These are phyloP conservation scores for Cladorrhinum samala DNA, from an alignment of 495 filamentous ascomycete genomes.

Conservation along the genomic window DNA sequence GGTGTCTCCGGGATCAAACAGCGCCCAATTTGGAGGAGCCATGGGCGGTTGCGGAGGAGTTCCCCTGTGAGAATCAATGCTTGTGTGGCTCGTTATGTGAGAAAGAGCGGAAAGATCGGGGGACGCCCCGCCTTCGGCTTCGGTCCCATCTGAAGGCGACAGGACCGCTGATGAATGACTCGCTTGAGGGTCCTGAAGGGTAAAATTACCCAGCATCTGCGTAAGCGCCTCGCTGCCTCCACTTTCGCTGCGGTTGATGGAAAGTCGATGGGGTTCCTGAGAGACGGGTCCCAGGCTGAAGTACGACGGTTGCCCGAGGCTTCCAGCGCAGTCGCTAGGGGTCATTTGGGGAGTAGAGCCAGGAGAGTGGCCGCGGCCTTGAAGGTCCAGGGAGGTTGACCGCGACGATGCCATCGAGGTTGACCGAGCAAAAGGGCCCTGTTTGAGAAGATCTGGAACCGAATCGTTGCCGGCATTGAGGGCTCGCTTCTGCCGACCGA, in stretches of 20 bases:
- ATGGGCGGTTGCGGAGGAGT: slow-evolving; percentile 69
- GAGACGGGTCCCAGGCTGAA: slow-evolving; percentile 67
- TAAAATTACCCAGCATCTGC: slow-evolving; percentile 78
- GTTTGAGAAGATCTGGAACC: slow-evolving; percentile 84
- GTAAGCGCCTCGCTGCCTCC: slow-evolving; percentile 79
- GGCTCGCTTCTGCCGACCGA: slow-evolving; percentile 91
- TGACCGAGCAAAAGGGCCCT: slow-evolving; percentile 80
- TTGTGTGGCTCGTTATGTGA: slow-evolving; percentile 51
- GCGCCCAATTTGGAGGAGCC: slow-evolving; percentile 89
- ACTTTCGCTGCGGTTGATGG: slow-evolving; percentile 87
- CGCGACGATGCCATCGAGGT: slow-evolving; percentile 85
- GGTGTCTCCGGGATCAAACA: slow-evolving; percentile 92
- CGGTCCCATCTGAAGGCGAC: slow-evolving; percentile 46
- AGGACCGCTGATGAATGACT: slow-evolving; percentile 45
- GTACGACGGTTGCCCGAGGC: slow-evolving; percentile 80
- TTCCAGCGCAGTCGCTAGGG: slow-evolving; percentile 58
- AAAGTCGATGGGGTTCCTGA: slow-evolving; percentile 75
- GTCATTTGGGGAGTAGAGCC: slow-evolving; percentile 81
- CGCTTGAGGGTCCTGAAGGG: slow-evolving; percentile 56
- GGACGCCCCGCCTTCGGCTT: slow-evolving; percentile 56
- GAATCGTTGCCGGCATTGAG: slow-evolving; percentile 74
- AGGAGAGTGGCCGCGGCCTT: slow-evolving; percentile 66
- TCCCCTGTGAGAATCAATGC: slow-evolving; percentile 32
- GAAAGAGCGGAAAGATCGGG: slow-evolving; percentile 64
- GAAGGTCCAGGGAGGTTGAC: slow-evolving; percentile 92